phyloP scores from a whole-genome alignment of 352 stramenopile genomes.

The Thraustochytrium sp. region DNA sequence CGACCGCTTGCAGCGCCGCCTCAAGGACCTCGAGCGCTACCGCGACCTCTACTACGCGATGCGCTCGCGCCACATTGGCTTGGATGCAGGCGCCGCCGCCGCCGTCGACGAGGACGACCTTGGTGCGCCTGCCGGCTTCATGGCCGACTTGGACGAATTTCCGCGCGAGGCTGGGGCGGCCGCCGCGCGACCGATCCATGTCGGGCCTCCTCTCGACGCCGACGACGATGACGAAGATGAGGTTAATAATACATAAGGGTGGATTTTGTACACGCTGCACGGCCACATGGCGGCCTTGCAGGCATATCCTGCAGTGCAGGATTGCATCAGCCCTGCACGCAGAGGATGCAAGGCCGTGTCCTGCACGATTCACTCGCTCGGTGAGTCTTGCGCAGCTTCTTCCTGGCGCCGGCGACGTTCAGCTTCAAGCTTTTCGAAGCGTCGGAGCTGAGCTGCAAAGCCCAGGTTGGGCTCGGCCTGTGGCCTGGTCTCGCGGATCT shows the following conservation, averaged over 20 bases:
- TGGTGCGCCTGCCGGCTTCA: not conserved
- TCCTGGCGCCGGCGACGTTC: too few relatives aligned
- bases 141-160: not conserved
- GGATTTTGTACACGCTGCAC: not conserved
- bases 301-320: not conserved
- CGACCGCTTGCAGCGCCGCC: not conserved
- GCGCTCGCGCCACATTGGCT: not conserved
- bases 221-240: not conserved
- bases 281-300: not conserved
- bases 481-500: not conserved
- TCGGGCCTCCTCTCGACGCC: not conserved
- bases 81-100: not conserved
- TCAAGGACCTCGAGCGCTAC: conserved; percentile 14
- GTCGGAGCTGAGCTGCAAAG: conserved; percentile 20
- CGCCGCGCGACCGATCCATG: not conserved
- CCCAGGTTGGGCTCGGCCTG: conserved; percentile 2
- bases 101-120: not conserved
- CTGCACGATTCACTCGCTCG: not conserved
- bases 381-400: not conserved
- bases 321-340: not conserved
- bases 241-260: not conserved
- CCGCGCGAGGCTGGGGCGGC: not conserved
- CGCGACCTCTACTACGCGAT: not conserved
- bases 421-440: not conserved
- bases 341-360: too few relatives aligned